phyloP scores from a whole-genome alignment of 2,329 filamentous ascomycete genomes.

The Bipolaris gigantea region DNA sequence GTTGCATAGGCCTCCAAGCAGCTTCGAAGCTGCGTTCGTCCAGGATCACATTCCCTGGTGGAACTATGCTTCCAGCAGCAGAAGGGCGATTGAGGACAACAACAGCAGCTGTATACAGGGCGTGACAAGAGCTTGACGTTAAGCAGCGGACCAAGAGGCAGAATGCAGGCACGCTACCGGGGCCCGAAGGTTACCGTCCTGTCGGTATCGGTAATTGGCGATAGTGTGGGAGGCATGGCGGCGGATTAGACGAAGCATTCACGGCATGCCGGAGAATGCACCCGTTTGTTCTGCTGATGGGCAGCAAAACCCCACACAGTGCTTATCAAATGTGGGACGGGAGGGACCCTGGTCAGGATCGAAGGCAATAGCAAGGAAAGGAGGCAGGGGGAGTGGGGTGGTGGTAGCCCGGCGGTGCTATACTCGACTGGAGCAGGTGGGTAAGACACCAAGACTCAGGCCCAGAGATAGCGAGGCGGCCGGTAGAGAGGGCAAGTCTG shows the following conservation, averaged over 20 bases:
- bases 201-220: slow-evolving; percentile 14
- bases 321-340: slow-evolving; percentile 5
- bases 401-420: neutral
- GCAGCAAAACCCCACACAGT: neutral
- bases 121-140: slow-evolving; percentile 2
- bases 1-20: neutral
- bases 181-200: slow-evolving; percentile 11
- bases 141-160: slow-evolving; percentile 10
- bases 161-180: slow-evolving; percentile 17
- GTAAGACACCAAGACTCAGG: slow-evolving; percentile 9
- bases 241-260: slow-evolving; percentile 5
- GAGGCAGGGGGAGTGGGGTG: neutral
- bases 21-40: neutral
- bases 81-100: neutral
- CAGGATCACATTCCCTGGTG: neutral
- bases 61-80: neutral
- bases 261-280: neutral
- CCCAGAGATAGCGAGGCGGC: neutral
- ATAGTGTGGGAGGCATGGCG: slow-evolving; percentile 1
- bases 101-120: neutral
- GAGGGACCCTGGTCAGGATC: neutral
- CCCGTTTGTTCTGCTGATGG: neutral
- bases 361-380: too few species aligned
- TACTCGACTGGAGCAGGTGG: slow-evolving; percentile 6
- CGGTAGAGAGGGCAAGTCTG: too few species aligned